These are phyloP conservation scores for Dalbergia oliveri DNA, from an alignment of 306 rosid species.

Conservation along the genomic window DNA sequence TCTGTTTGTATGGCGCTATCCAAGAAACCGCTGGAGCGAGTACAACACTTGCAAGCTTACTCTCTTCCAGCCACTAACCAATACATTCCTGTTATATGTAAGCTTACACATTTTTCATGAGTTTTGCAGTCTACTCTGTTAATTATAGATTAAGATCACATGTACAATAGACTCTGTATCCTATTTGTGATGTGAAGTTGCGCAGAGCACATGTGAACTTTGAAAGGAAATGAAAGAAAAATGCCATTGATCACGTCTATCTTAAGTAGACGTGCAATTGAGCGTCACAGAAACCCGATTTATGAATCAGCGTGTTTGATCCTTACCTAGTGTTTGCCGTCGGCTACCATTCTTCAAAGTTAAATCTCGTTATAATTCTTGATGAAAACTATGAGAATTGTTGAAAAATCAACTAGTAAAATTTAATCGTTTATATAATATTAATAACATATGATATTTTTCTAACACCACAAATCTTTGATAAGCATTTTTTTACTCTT, in stretches of 20 bases:
- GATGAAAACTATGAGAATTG: too few relatives aligned
- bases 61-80: constrained; percentile 16
- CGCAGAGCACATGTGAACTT: background rate
- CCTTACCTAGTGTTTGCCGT: too few relatives aligned
- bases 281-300: background rate
- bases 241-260: background rate
- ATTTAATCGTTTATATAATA: too few relatives aligned
- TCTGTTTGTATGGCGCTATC: too few relatives aligned
- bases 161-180: background rate
- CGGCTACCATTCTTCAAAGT: too few relatives aligned
- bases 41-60: background rate
- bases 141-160: constrained; percentile 10
- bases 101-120: constrained; percentile 16
- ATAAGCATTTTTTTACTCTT: too few relatives aligned
- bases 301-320: too few relatives aligned
- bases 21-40: constrained; percentile 36
- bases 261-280: background rate
- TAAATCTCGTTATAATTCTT: too few relatives aligned
- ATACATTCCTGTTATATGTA: too few relatives aligned
- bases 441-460: too few relatives aligned
- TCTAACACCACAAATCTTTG: too few relatives aligned
- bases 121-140: constrained; percentile 6
- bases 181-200: background rate
- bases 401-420: too few relatives aligned
- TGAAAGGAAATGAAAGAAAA: background rate